Base-by-base conservation (phyloP, 192 early-diverging fungal genomes). In the Rhizoclosmatium sp. region DNA sequence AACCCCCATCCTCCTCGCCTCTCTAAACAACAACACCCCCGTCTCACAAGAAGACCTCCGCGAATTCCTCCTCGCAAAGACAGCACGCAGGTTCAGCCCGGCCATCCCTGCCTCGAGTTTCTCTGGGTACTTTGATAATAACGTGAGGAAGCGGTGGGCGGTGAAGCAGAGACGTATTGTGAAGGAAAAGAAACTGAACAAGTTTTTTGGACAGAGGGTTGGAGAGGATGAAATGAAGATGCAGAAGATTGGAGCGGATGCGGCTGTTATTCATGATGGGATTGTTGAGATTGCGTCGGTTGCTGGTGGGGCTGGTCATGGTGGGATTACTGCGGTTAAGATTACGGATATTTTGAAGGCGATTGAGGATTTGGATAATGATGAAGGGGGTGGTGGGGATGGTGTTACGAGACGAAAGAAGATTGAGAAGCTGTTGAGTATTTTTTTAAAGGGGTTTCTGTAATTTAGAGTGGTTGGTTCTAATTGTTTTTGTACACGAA, bases 181-280 rank as follows among this genome's bases (percentile, higher is more conserved):
- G 51, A 91, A 91, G 83, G 88, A 90, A 39, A 90, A 89, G 69
- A 91, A 91, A 75, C 83, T 93, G 48, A 82, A 84, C 76, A 91
- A 88, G 61, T 93, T 93, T 83, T 93, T 93, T 85, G 92, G 92
- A 42, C 82, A 88, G 60, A 82, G 90, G 39, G 90, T 88, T 23
- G 81, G 88, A 14, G 83, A 82, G 47, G 89, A 91, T 42, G 82
- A 87, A 44, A 70, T 93, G 78, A 80, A 84, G 45, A 80, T 82
- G 82, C 92, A 84, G 68, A 80, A 59, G 44, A 41, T 59, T 12
- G 19, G 9, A 16, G 5, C 16, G 51, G 51, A 23, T n/a, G 67
- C 46, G 7, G 67, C 46, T 9, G 44, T 12, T 69, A 5, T 46
- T 7, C 31, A 12, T 69, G 67, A 44, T 42, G 67, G 44, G 7